These are phyloP conservation scores for Eimeria acervulina DNA, from an alignment of 169 alveolate genomes.

Conservation along the genomic window DNA sequence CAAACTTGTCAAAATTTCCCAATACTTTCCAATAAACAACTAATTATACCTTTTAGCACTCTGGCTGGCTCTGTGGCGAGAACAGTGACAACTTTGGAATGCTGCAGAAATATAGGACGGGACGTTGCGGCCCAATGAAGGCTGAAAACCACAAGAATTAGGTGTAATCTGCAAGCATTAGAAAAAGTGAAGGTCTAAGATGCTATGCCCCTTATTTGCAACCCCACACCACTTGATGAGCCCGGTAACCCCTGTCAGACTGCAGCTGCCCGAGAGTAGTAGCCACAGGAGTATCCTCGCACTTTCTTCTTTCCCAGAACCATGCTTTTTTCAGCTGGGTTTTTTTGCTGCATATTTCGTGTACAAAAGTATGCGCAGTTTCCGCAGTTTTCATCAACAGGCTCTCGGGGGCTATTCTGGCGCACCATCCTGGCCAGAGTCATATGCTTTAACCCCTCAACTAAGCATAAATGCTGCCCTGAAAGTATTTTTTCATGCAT, in stretches of 20 bases:
- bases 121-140: neutral
- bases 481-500: neutral
- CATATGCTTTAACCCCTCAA: neutral
- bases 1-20: neutral
- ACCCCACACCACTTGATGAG: conserved; percentile 34
- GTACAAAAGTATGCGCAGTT: neutral
- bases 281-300: neutral
- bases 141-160: neutral
- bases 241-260: neutral
- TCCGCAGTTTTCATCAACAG: neutral
- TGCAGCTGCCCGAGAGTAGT: neutral
- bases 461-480: no score
- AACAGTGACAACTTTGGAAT: neutral
- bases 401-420: neutral
- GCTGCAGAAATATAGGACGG: neutral
- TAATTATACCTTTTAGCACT: neutral
- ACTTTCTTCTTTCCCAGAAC: neutral
- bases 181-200: neutral
- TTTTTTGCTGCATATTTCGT: neutral
- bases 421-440: neutral
- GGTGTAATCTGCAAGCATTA: neutral
- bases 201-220: neutral
- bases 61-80: neutral
- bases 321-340: neutral
- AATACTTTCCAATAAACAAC: neutral